Evolutionary conservation across 139 green algal species (phyloP).

Genomic region (Tetradesmus obliquus): DNA sequence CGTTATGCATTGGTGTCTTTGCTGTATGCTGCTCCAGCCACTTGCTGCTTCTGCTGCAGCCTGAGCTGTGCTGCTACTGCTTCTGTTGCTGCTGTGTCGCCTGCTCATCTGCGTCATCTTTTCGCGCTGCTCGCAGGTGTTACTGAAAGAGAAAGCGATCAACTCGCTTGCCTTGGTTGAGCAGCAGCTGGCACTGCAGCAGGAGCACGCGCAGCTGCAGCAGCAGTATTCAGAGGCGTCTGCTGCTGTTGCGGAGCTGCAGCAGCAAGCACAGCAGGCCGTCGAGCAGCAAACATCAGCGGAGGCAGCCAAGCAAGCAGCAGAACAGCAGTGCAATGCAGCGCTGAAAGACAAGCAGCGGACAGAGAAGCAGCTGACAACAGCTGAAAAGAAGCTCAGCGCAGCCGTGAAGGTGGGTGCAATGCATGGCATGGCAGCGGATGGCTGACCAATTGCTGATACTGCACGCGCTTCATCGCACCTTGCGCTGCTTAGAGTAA

Average conservation of each 20-base stretch:
- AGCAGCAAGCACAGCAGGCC: constrained; percentile 26
- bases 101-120: background rate
- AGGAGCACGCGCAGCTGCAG: constrained; percentile 15
- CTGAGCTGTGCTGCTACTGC: background rate
- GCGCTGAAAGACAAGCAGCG: background rate
- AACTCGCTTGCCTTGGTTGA: background rate
- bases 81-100: background rate
- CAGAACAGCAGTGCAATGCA: background rate
- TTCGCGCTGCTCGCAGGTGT: background rate
- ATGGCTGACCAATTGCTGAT: background rate
- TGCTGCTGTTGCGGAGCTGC: background rate
- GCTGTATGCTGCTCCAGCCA: background rate
- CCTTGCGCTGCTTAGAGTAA: too few species aligned
- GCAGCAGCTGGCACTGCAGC: background rate
- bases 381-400: background rate
- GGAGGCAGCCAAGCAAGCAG: background rate
- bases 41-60: background rate
- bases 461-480: background rate
- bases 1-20: background rate
- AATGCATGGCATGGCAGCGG: background rate
- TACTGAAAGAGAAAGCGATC: constrained; percentile 39
- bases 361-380: background rate
- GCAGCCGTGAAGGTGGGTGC: background rate
- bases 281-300: background rate
- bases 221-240: background rate